Evolutionary conservation across 2,329 filamentous ascomycete genomes (phyloP).

Genomic region (Fusarium brachygibbosum): DNA sequence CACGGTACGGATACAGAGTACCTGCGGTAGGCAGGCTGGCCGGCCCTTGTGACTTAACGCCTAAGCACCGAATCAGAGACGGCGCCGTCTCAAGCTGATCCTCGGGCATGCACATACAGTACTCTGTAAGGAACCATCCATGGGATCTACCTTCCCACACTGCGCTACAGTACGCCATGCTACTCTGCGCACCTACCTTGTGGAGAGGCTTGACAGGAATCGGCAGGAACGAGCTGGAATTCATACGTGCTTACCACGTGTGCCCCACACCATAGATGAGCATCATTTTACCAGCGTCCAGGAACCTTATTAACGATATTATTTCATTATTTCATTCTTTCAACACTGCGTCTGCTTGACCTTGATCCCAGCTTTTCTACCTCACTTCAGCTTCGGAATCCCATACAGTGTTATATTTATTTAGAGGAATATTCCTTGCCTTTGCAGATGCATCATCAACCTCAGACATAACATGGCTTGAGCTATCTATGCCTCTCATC

Average conservation of each 20-base stretch:
- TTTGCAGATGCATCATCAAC: not conserved
- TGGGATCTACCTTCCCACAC: conserved; percentile 13
- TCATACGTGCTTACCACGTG: conserved; percentile 25
- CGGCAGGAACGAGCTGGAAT: conserved; percentile 30
- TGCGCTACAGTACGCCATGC: not conserved
- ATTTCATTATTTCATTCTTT: not conserved
- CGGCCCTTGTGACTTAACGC: conserved; percentile 22
- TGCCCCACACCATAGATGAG: conserved; percentile 26
- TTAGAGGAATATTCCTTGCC: not conserved
- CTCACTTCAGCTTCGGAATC: not conserved
- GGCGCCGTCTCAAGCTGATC: conserved; percentile 37
- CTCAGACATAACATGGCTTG: conserved; percentile 9
- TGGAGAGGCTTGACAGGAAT: conserved; percentile 1
- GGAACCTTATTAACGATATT: conserved; percentile 2
- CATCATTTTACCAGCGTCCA: conserved; percentile 9
- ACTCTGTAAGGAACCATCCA: conserved; percentile 23
- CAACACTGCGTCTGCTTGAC: not conserved
- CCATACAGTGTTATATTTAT: too few species aligned
- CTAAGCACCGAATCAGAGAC: conserved; percentile 40
- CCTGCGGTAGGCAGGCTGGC: not conserved
- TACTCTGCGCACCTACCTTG: not conserved
- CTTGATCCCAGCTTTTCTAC: not conserved
- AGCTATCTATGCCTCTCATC: conserved; percentile 24
- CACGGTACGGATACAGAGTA: not conserved
- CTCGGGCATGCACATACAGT: conserved; percentile 1